A percentile compares a stretch with the other conserved stretches of the same genome.
phyloP scores from a whole-genome alignment of 1,284 basidiomycete genomes.

The Fomes fomentarius region DNA sequence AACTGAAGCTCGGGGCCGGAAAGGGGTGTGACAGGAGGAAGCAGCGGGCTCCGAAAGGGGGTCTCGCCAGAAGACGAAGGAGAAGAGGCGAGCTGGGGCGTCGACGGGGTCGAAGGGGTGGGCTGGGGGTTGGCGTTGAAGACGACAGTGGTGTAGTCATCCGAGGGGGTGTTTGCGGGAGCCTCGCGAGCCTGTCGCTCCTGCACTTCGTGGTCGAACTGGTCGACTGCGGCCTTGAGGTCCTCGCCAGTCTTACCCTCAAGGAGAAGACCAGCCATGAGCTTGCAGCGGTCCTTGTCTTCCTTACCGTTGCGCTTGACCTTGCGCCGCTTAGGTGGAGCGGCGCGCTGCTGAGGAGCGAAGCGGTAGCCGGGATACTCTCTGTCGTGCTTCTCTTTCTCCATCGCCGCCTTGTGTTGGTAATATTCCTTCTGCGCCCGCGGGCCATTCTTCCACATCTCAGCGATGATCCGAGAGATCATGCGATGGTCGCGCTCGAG shows the following conservation, averaged over 20 bases:
- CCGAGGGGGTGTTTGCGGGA: neutral
- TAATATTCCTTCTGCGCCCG: conserved; percentile 41
- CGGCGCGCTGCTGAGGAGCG: conserved; percentile 31
- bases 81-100: neutral
- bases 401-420: conserved; percentile 45
- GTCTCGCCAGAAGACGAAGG: neutral
- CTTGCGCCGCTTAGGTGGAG: conserved; percentile 26
- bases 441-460: conserved; percentile 55
- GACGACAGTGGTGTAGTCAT: conserved; percentile 17
- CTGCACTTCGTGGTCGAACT: conserved; percentile 10
- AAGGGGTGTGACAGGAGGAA: conserved; percentile 4
- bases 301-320: conserved; percentile 28
- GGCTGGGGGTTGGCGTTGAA: conserved; percentile 19
- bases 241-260: conserved; percentile 12
- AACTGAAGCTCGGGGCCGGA: conserved; percentile 1
- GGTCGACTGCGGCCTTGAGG: conserved; percentile 16
- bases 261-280: conserved; percentile 21
- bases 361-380: conserved; percentile 56
- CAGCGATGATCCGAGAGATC: conserved; percentile 58
- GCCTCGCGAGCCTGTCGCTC: neutral
- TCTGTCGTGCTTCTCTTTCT: conserved; percentile 49
- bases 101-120: neutral
- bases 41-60: conserved; percentile 16
- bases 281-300: conserved; percentile 22
- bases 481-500: conserved; percentile 59